Conservation (phyloP, 1,139 yeast species). For the Torulaspora pretoriensis region DNA sequence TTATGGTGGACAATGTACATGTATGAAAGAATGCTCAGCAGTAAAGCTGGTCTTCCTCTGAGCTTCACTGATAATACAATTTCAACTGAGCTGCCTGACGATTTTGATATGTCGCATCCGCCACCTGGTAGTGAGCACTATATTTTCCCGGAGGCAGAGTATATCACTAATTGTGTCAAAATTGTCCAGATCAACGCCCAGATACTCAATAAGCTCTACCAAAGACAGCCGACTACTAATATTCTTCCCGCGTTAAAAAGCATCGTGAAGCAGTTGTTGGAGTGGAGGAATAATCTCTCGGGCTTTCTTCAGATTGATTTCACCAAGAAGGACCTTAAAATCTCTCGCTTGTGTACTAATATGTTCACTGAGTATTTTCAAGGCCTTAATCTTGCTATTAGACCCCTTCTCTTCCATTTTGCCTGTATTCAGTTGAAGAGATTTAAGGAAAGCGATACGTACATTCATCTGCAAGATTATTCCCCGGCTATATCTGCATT, state of each 20-base stretch:
- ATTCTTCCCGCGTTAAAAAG: conserved; percentile 71
- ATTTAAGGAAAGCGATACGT: conserved; percentile 48
- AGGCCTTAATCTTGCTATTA: conserved; percentile 75
- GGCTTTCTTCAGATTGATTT: conserved; percentile 63
- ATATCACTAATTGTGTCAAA: conserved; percentile 71
- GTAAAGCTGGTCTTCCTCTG: conserved; percentile 80
- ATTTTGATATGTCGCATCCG: conserved; percentile 58
- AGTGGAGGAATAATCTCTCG: conserved; percentile 68
- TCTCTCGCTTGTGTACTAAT: conserved; percentile 67
- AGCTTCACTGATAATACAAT: conserved; percentile 77
- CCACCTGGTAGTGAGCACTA: conserved; percentile 58
- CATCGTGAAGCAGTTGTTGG: conserved; percentile 61
- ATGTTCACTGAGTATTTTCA: conserved; percentile 83
- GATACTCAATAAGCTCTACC: conserved; percentile 66
- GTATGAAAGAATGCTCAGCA: conserved; percentile 81
- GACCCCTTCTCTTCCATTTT: conserved; percentile 77
- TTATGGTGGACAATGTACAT: conserved; percentile 91
- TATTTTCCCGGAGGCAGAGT: conserved; percentile 77
- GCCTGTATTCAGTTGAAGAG: conserved; percentile 64
- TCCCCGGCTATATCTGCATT: conserved; percentile 65
- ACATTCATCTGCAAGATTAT: conserved; percentile 63
- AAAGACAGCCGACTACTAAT: conserved; percentile 69
- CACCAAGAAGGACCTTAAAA: conserved; percentile 47
- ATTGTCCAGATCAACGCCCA: conserved; percentile 78
- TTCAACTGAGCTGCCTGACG: conserved; percentile 70